Evolutionary conservation across 164 flowering plant species (phyloP).

Genomic region (Nymphaea colorata): DNA sequence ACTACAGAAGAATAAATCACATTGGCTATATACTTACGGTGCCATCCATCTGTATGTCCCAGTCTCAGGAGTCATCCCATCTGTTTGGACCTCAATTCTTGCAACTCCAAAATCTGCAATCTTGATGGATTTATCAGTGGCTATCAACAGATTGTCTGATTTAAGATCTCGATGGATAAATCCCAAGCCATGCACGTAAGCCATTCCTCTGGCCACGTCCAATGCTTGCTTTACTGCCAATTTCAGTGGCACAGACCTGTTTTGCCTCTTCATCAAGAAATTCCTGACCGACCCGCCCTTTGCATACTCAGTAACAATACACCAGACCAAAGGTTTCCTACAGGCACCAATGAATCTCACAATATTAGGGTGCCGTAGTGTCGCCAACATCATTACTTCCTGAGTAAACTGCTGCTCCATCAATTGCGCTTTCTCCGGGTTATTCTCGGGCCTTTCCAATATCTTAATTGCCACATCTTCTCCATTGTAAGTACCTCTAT

Average conservation of each 20-base stretch:
- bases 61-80: slow-evolving; percentile 76
- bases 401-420: slow-evolving; percentile 74
- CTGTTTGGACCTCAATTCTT: slow-evolving; percentile 64
- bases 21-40: slow-evolving; percentile 40
- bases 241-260: slow-evolving; percentile 44
- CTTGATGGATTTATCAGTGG: slow-evolving; percentile 43
- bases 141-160: slow-evolving; percentile 58
- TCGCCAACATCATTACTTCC: slow-evolving; percentile 73
- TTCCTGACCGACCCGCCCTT: slow-evolving; percentile 70
- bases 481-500: slow-evolving; percentile 54
- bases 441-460: slow-evolving; percentile 61
- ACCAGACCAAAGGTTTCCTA: slow-evolving; percentile 64
- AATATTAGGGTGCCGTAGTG: slow-evolving; percentile 45
- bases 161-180: slow-evolving; percentile 59
- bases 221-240: slow-evolving; percentile 60
- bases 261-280: slow-evolving; percentile 42
- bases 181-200: slow-evolving; percentile 55
- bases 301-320: slow-evolving; percentile 72
- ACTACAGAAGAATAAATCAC: not conserved
- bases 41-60: slow-evolving; percentile 88
- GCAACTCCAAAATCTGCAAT: slow-evolving; percentile 80
- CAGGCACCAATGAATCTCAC: slow-evolving; percentile 66
- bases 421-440: slow-evolving; percentile 31
- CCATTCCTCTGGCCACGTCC: slow-evolving; percentile 78
- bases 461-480: slow-evolving; percentile 74